A percentile compares a stretch with the other conserved stretches of the same genome.
Conservation (phyloP, 2,329 filamentous ascomycete species). For the Sordariomycetes sp. region DNA sequence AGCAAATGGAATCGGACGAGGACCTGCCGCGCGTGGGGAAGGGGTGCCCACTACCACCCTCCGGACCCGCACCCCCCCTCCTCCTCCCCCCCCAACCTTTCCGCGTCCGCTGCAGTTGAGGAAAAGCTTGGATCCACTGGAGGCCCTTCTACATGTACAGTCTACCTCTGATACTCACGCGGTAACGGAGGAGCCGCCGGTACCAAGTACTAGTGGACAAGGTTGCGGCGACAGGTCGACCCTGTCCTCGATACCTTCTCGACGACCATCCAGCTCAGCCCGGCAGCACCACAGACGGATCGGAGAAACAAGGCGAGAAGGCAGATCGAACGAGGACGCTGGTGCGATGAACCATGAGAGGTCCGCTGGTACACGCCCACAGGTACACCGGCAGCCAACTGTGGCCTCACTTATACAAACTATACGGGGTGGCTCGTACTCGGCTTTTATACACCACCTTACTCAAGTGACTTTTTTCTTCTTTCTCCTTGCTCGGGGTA, state of each 20-base stretch:
- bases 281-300: no score
- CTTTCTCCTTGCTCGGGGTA: neutral
- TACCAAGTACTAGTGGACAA: neutral
- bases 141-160: neutral
- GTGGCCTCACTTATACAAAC: neutral
- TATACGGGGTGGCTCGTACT: no score
- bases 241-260: neutral
- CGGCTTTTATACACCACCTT: no score
- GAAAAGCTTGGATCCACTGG: no score
- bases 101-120: no score
- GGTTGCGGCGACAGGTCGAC: neutral
- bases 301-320: neutral
- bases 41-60: no score
- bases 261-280: no score
- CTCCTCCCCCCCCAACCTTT: no score
- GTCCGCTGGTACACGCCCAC: neutral
- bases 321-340: neutral
- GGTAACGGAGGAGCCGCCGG: neutral
- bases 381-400: neutral
- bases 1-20: no score
- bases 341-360: neutral
- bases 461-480: neutral
- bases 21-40: no score
- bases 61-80: no score
- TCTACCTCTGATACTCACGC: neutral